These are phyloP conservation scores for Ligustrum vulgare DNA, from an alignment of 257 asterid species.

Conservation along the genomic window DNA sequence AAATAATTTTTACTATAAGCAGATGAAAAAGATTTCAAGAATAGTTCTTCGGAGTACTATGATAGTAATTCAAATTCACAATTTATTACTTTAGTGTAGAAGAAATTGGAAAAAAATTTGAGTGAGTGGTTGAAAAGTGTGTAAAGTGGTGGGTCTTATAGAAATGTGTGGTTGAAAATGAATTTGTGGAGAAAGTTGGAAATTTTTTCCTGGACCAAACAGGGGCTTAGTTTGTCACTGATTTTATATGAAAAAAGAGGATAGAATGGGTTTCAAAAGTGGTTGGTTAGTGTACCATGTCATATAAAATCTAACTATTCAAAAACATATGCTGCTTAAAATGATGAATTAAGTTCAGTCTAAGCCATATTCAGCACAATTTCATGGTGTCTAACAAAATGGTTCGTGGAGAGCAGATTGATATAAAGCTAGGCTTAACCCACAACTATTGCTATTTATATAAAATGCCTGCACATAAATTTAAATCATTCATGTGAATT, in stretches of 20 bases:
- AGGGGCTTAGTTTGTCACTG: background rate
- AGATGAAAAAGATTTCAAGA: background rate
- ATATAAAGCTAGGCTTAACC: conserved; percentile 13
- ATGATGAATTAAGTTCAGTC: background rate
- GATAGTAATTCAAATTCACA: background rate
- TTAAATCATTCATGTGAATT: conserved; percentile 6
- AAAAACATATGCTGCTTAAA: background rate
- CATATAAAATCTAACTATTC: background rate
- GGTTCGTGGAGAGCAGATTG: background rate
- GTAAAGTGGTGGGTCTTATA: too few relatives aligned
- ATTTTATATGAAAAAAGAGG: background rate
- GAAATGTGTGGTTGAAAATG: too few relatives aligned
- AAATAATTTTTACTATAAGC: background rate
- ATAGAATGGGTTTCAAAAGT: background rate
- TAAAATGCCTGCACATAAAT: background rate
- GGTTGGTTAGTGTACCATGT: conserved; percentile 13
- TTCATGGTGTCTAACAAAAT: background rate
- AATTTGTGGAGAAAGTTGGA: too few relatives aligned
- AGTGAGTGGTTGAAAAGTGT: too few relatives aligned
- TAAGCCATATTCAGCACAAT: conserved; percentile 3
- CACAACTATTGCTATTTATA: background rate
- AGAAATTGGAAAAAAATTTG: too few relatives aligned
- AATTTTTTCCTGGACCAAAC: too few relatives aligned
- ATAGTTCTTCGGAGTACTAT: background rate
- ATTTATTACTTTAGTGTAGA: too few relatives aligned